phyloP scores from a whole-genome alignment of 2,329 filamentous ascomycete species.

The Cytospora leucostoma region DNA sequence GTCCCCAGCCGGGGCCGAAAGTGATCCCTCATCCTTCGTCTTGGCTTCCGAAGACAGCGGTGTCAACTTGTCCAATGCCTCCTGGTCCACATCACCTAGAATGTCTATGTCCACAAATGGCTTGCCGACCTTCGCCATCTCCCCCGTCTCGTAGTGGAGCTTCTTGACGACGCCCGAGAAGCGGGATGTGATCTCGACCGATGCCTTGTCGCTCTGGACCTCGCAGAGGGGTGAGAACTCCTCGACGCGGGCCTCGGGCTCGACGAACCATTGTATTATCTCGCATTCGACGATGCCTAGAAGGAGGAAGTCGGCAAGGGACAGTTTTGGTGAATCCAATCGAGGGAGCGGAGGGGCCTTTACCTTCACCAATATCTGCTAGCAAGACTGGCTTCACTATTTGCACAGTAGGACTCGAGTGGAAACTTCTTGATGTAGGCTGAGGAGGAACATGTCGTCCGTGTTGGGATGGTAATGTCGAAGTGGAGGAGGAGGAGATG shows the following conservation, averaged over 20 bases:
- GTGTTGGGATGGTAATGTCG: conserved; percentile 16
- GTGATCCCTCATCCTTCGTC: conserved; percentile 7
- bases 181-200: conserved; percentile 87
- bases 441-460: conserved; percentile 3
- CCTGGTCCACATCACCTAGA: conserved; percentile 69
- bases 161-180: conserved; percentile 96
- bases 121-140: conserved; percentile 95
- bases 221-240: conserved; percentile 98
- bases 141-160: conserved; percentile 90
- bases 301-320: conserved; percentile 14
- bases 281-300: conserved; percentile 96
- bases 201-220: conserved; percentile 96
- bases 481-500: conserved; percentile 1
- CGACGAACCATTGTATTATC: conserved; percentile 99
- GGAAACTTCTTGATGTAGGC: conserved; percentile 46
- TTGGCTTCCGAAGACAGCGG: conserved; percentile 31
- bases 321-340: neutral
- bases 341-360: conserved; percentile 8
- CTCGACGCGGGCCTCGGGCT: conserved; percentile 91
- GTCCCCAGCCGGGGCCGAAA: conserved; percentile 25
- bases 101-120: conserved; percentile 95
- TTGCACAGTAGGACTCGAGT: conserved; percentile 50
- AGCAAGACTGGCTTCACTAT: conserved; percentile 78
- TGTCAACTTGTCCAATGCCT: conserved; percentile 51
- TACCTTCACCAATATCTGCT: conserved; percentile 85